Base-by-base conservation (phyloP, 495 filamentous ascomycete genomes). In the Trichoderma orchidacearum region DNA sequence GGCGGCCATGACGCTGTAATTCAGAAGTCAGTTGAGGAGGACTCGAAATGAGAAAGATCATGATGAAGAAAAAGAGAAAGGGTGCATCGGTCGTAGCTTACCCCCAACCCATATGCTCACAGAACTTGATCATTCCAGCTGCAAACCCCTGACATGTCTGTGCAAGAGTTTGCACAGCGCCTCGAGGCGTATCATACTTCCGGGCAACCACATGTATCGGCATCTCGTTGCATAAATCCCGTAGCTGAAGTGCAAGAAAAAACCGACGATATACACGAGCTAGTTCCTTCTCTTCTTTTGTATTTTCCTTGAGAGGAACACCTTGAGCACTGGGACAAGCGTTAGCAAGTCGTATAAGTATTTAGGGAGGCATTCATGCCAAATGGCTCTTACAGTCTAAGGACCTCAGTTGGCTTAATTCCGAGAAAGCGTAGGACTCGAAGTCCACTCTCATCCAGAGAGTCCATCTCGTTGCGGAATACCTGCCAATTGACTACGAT, bases 121-220 rank as follows among this genome's bases (percentile, higher is more conserved):
- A 90, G 62, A 89, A 90, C 55, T 82, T 85, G 29, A 88, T 79
- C 62, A 87, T 87, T 3, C 85, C 86, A 2, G 84, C 80, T 1
- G 86, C 87, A 61, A 91, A 91, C 0, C 88, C 88, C 55, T 87
- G 79, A 56, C 87, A 90, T 13, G 84, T 85, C 57, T 86, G 85
- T 0, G 85, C 80, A 11, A 91, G 72, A 21, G 74, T 85, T 62
- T 93, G 88, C 4, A 91, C 80, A 28, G 77, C 68, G 0, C 88
- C 88, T 30, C 86, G 79, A 8, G 84, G 80, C 53, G 81, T 80
- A 18, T 79, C 78, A 62, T 88, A 91, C 59, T 87, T 86, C 17
- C 67, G 68, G 1, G 87, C 82, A 31, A 93, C 85, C 1, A 72
- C 64, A 54, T 86, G 79, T 6, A 91, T 75, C 1, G 88, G 88